Conservation (phyloP, 768 basidiomycete species). For the Termitomyces sp. region DNA sequence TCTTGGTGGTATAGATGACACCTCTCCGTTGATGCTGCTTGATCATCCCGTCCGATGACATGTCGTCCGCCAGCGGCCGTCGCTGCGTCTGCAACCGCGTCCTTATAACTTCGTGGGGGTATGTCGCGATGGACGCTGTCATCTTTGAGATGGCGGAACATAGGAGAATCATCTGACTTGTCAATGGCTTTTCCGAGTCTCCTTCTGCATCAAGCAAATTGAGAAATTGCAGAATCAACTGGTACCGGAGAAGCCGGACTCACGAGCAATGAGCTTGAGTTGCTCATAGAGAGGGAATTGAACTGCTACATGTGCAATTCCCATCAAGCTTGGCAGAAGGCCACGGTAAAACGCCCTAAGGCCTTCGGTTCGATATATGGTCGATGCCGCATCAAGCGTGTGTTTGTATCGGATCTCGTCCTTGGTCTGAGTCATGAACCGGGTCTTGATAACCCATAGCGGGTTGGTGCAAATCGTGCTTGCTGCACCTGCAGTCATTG, state of each 20-base stretch:
- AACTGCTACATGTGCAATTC: slow-evolving; percentile 92
- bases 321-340: slow-evolving; percentile 85
- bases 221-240: slow-evolving; percentile 4
- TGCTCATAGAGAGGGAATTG: slow-evolving; percentile 97
- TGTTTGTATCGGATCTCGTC: slow-evolving; percentile 78
- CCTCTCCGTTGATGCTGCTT: slow-evolving; percentile 52
- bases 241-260: slow-evolving; percentile 25
- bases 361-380: slow-evolving; percentile 91
- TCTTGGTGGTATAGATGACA: slow-evolving; percentile 65
- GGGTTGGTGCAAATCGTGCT: slow-evolving; percentile 95
- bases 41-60: slow-evolving; percentile 58
- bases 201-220: slow-evolving; percentile 25
- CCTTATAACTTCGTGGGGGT: slow-evolving; percentile 98
- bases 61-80: slow-evolving; percentile 53
- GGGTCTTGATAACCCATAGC: slow-evolving; percentile 97
- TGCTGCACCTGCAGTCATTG: slow-evolving; percentile 91
- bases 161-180: slow-evolving; percentile 65
- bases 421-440: slow-evolving; percentile 94
- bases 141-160: slow-evolving; percentile 96
- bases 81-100: slow-evolving; percentile 91
- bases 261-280: slow-evolving; percentile 82
- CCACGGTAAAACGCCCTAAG: slow-evolving; percentile 89
- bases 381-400: slow-evolving; percentile 82
- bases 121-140: slow-evolving; percentile 92
- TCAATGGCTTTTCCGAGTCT: slow-evolving; percentile 42